Percentiles rank a stretch among this genome's conserved stretches.
phyloP scores from a whole-genome alignment of 495 filamentous ascomycete species.

The Penicillium pulvis region DNA sequence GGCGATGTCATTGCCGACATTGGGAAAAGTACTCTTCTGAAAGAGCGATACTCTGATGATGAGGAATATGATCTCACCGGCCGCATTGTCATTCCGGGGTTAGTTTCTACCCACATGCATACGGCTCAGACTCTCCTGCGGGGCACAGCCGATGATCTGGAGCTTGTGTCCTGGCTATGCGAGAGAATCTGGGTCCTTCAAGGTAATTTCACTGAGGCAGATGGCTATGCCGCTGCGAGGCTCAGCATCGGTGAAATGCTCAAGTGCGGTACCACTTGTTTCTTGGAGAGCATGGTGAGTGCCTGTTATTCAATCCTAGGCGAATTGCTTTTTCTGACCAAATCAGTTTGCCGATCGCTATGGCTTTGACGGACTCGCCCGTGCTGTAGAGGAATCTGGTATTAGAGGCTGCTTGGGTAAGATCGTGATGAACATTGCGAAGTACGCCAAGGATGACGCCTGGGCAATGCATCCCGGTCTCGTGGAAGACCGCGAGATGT shows the following conservation, averaged over 20 bases:
- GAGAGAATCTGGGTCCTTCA: conserved; percentile 53
- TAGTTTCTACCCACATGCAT: conserved; percentile 54
- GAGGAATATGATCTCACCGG: conserved; percentile 37
- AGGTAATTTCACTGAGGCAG: conserved; percentile 44
- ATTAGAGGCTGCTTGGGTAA: conserved; percentile 52
- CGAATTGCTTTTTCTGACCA: not conserved
- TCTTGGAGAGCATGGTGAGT: conserved; percentile 51
- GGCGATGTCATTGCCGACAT: conserved; percentile 41
- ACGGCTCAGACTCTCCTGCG: conserved; percentile 51
- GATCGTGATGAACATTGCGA: conserved; percentile 42
- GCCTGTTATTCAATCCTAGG: not conserved
- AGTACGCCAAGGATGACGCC: conserved; percentile 46
- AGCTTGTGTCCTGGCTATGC: conserved; percentile 49
- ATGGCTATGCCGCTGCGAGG: conserved; percentile 50
- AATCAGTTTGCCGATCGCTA: conserved; percentile 48
- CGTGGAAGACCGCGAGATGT: conserved; percentile 47
- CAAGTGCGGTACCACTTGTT: conserved; percentile 53
- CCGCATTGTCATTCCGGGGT: conserved; percentile 49
- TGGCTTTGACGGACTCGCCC: conserved; percentile 48
- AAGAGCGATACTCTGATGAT: conserved; percentile 27
- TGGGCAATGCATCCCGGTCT: conserved; percentile 55
- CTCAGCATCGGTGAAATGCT: conserved; percentile 54
- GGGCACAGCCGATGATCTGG: conserved; percentile 50
- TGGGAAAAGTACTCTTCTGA: conserved; percentile 36
- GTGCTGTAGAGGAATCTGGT: conserved; percentile 49